Conservation (phyloP, 352 stramenopile genomes). For the Phytophthora lateralis region DNA sequence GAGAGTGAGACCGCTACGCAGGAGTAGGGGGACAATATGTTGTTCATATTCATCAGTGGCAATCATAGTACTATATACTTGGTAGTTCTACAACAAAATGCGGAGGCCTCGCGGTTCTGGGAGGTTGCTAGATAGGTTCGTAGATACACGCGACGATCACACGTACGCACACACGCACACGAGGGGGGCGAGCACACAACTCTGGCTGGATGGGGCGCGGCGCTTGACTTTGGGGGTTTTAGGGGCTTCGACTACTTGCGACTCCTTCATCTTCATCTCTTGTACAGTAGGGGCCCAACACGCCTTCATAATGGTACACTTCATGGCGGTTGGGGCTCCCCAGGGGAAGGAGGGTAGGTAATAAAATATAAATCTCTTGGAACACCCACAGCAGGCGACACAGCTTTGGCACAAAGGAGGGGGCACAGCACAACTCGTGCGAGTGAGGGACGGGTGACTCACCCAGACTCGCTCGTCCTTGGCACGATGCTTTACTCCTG, state of each 20-base stretch:
- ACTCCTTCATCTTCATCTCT: conserved; percentile 40
- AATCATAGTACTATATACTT: conserved; percentile 54
- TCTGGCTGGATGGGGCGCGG: conserved; percentile 7
- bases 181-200: conserved; percentile 5
- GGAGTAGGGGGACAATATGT: conserved; percentile 30
- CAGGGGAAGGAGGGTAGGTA: conserved; percentile 25
- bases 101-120: conserved; percentile 6
- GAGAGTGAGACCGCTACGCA: conserved; percentile 9
- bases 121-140: conserved; percentile 23
- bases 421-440: background rate
- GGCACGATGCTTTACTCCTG: conserved; percentile 49
- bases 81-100: conserved; percentile 58
- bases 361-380: conserved; percentile 38
- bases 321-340: conserved; percentile 15
- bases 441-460: background rate
- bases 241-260: conserved; percentile 34
- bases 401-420: background rate
- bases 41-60: conserved; percentile 41
- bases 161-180: conserved; percentile 16
- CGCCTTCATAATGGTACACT: conserved; percentile 49
- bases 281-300: conserved; percentile 31
- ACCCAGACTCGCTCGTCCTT: background rate
- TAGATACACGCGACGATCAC: conserved; percentile 42
- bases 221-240: too few relatives aligned
- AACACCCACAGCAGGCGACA: conserved; percentile 16